These are phyloP conservation scores for Xylariaceae sp. DNA, from an alignment of 2,329 filamentous ascomycete genomes.

Conservation along the genomic window DNA sequence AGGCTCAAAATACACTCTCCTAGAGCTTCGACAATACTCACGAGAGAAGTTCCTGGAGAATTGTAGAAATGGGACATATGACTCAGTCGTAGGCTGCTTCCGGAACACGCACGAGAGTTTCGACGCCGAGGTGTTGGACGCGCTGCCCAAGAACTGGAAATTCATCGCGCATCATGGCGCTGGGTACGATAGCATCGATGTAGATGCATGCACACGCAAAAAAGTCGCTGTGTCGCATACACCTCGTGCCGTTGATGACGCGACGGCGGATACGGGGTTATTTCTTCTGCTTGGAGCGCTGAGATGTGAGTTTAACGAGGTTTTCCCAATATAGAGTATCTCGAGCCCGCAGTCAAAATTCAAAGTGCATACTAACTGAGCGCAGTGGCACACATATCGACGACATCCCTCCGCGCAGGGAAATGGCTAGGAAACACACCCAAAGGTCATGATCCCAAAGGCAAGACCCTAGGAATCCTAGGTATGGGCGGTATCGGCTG, in stretches of 20 bases:
- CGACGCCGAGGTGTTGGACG: slow-evolving; percentile 43
- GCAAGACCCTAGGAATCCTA: slow-evolving; percentile 53
- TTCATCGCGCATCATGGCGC: slow-evolving; percentile 55
- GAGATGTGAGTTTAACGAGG: slow-evolving; percentile 27
- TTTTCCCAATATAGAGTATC: background rate
- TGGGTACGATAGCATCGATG: slow-evolving; percentile 60
- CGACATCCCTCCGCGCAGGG: slow-evolving; percentile 43
- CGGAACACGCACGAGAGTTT: slow-evolving; percentile 34
- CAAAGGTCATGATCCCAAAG: slow-evolving; percentile 51
- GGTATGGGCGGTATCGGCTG: slow-evolving; percentile 61
- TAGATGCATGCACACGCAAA: slow-evolving; percentile 46
- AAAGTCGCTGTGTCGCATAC: slow-evolving; percentile 32
- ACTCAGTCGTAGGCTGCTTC: slow-evolving; percentile 27
- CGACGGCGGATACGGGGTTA: slow-evolving; percentile 48
- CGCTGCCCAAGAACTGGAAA: slow-evolving; percentile 43
- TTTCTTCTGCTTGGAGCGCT: slow-evolving; percentile 52
- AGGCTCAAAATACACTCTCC: slow-evolving; percentile 26
- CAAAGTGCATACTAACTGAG: background rate
- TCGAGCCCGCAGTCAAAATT: background rate
- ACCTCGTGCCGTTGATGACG: slow-evolving; percentile 40
- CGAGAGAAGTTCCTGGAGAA: slow-evolving; percentile 26
- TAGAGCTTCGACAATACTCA: slow-evolving; percentile 24
- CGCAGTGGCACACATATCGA: slow-evolving; percentile 41
- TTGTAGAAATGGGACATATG: slow-evolving; percentile 24
- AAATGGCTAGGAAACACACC: slow-evolving; percentile 43